A percentile compares a stretch with the other conserved stretches of the same genome.
These are phyloP conservation scores for Rubroshorea leprosula DNA, from an alignment of 345 rosid genomes.

Conservation along the genomic window DNA sequence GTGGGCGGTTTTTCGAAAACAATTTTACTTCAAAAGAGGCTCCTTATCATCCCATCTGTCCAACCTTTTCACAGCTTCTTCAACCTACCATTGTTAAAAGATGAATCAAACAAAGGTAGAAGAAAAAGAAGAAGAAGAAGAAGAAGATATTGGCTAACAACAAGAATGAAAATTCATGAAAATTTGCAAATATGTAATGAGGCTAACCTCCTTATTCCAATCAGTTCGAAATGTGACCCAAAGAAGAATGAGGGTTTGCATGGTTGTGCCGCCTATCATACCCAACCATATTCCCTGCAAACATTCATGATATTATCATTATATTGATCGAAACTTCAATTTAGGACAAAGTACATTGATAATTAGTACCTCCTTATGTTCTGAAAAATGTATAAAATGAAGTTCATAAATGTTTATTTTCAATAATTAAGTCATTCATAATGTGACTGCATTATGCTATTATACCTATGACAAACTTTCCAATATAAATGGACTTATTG, in stretches of 20 bases:
- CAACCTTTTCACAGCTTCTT: constrained; percentile 31
- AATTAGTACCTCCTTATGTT: no score
- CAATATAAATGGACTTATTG: no score
- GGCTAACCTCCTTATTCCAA: constrained; percentile 59
- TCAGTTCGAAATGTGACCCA: constrained; percentile 61
- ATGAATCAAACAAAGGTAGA: not conserved
- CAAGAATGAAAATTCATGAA: no score
- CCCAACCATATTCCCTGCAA: constrained; percentile 70
- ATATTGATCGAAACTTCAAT: no score
- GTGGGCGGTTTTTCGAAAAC: no score
- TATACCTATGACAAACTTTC: no score
- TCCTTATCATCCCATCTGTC: constrained; percentile 26
- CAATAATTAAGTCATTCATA: no score
- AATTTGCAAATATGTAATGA: no score
- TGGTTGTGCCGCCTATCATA: constrained; percentile 54
- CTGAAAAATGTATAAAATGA: no score
- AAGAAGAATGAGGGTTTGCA: constrained; percentile 54
- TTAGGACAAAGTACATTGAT: not conserved
- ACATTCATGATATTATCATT: not conserved
- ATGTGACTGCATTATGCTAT: no score
- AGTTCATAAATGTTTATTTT: no score
- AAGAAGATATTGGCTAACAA: constrained; percentile 21
- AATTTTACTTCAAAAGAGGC: constrained; percentile 8
- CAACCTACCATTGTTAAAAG: constrained; percentile 23
- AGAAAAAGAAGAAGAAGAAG: not conserved